Evolutionary conservation across 2,329 filamentous ascomycete species (phyloP), one percentile per base, ranked within the genome.

Genomic region (Sporothrix pallida): DNA sequence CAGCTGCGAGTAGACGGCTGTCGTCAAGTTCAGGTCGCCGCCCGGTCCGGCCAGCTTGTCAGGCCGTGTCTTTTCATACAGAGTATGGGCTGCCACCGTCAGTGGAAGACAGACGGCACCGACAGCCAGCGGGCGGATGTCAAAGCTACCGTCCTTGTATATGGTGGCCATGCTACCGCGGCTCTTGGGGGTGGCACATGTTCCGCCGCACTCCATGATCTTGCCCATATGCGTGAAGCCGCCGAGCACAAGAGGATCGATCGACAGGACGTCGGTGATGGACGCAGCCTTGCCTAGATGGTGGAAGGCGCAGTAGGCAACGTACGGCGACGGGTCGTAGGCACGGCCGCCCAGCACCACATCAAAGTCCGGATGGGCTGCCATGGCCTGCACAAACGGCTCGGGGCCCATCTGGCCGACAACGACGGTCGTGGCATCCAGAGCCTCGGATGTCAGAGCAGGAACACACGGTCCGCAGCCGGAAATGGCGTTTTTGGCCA

Each of bases 1-100:
- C 3, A 86, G 75, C 75, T 85, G 81, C 73, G 84, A 80, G 74
- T 87, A 87, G 1, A 76, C 80, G 1, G 84, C 80, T 0, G 78
- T 68, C 0, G 80, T 79, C 0, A 88, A 77, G 62, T 85, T 79
- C 0, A 88, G 79, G 6, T 79, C 77, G 0, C 87, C 87, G 0
- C 87, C 87, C 0, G 87, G 87, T 0, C 87, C 87, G 8, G 79
- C 74, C 0, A 88, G 77, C 1, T 84, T 75, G 77, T 88, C 87
- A 0, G 87, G 87, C 17, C 87, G 78, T 0, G 83, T 81, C 75
- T 88, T 88, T 79, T 88, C 87, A 70, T 89, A 89, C 5, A 89
- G 78, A 0, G 86, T 84, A 75, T 89, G 87, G 0, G 87, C 85
- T 0, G 86, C 86, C 0, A 88, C 86, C 0, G 83, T 84, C 0